Evolutionary conservation across 495 filamentous ascomycete species (phyloP).

Genomic region (Aspergillus taichungensis): DNA sequence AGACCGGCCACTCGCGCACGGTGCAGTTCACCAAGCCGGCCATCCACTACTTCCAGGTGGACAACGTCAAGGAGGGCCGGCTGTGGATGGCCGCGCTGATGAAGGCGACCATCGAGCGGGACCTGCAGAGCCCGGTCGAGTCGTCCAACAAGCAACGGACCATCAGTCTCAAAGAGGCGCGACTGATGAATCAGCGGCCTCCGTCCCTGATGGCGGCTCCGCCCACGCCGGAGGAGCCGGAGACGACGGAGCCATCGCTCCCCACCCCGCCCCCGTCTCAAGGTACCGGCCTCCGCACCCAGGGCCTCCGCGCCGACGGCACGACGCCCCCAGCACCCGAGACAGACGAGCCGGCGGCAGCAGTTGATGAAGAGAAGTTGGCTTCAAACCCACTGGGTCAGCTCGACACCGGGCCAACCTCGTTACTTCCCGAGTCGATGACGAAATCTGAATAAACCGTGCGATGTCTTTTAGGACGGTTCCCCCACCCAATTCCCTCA

Average conservation of each 20-base stretch:
- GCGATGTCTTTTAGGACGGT: background rate
- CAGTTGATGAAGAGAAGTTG: constrained; percentile 7
- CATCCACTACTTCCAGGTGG: constrained; percentile 95
- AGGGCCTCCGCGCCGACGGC: constrained; percentile 25
- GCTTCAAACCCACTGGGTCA: constrained; percentile 19
- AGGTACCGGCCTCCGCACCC: constrained; percentile 24
- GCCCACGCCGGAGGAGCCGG: constrained; percentile 6
- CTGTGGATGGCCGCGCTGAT: constrained; percentile 98
- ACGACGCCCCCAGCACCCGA: no score
- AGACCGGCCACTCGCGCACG: constrained; percentile 74
- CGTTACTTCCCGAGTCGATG: constrained; percentile 21
- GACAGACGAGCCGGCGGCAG: constrained; percentile 8
- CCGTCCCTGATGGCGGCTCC: constrained; percentile 66
- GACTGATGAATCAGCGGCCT: constrained; percentile 72
- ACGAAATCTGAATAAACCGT: constrained; percentile 16
- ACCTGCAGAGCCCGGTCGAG: constrained; percentile 65
- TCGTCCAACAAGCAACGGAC: constrained; percentile 95
- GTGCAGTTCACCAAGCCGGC: constrained; percentile 97
- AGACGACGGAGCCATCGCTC: background rate
- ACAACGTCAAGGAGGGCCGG: constrained; percentile 76
- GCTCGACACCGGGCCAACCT: constrained; percentile 16
- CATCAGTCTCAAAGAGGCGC: constrained; percentile 77
- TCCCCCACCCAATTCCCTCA: background rate
- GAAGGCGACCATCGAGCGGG: constrained; percentile 98
- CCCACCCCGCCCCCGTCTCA: constrained; percentile 17